phyloP scores from a whole-genome alignment of 129 eudicot genomes.

The Chrysanthemum seticuspe region DNA sequence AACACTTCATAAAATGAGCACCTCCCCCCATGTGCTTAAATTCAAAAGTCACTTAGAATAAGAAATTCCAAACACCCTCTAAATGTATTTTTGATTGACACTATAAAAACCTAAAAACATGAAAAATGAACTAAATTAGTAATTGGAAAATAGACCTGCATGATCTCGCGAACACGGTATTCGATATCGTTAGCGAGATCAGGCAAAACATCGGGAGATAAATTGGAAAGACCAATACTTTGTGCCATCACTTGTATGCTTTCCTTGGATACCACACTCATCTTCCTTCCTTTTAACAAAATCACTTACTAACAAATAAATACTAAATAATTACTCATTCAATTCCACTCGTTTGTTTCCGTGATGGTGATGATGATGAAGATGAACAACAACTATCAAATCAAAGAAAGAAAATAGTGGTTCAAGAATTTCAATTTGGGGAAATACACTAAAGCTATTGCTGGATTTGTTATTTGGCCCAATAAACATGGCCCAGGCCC shows the following conservation, averaged over 20 bases:
- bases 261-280: constrained; percentile 83
- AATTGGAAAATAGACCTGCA: constrained; percentile 53
- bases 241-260: constrained; percentile 85
- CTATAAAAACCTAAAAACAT: not conserved
- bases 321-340: not conserved
- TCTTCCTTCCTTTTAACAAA: constrained; percentile 16
- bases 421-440: not conserved
- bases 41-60: too few relatives aligned
- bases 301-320: not conserved
- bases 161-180: constrained; percentile 90
- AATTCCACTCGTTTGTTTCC: not conserved
- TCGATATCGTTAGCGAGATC: constrained; percentile 81
- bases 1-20: too few relatives aligned
- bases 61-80: too few relatives aligned
- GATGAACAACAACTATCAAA: not conserved
- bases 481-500: not conserved
- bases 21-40: too few relatives aligned
- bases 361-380: too few relatives aligned
- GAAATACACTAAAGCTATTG: not conserved
- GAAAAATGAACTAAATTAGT: not conserved
- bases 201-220: constrained; percentile 74
- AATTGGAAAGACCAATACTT: constrained; percentile 67
- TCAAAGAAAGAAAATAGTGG: too few relatives aligned
- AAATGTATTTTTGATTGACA: not conserved
- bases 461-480: not conserved